Conservation (phyloP, 768 basidiomycete species). For the Suillus cothurnatus region DNA sequence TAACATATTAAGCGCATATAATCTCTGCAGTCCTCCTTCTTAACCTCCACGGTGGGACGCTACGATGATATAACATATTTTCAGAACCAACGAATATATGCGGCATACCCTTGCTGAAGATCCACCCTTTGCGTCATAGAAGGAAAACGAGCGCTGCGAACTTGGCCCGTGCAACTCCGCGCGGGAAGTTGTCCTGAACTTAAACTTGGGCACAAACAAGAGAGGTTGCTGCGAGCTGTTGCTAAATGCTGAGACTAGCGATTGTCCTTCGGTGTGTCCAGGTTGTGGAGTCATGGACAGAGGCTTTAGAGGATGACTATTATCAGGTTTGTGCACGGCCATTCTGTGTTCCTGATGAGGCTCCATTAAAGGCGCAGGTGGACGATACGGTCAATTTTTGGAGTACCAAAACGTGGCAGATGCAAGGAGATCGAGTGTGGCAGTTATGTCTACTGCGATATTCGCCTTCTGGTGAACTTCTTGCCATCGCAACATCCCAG, state of each 20-base stretch:
- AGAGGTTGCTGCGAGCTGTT: conserved; percentile 14
- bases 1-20: conserved; percentile 21
- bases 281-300: conserved; percentile 1
- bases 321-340: not conserved
- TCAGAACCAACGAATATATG: not conserved
- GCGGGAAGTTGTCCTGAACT: conserved; percentile 13
- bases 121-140: conserved; percentile 10
- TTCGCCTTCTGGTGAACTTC: too few relatives aligned
- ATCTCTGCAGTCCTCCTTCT: conserved; percentile 23
- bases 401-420: too few relatives aligned
- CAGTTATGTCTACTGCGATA: too few relatives aligned
- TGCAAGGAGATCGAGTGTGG: too few relatives aligned
- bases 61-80: not conserved
- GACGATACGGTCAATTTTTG: too few relatives aligned
- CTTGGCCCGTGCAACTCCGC: conserved; percentile 16
- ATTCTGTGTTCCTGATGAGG: conserved; percentile 1
- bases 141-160: conserved; percentile 6
- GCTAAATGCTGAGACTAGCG: conserved; percentile 5
- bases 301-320: conserved; percentile 1
- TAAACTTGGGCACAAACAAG: conserved; percentile 14
- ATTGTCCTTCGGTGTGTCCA: not conserved
- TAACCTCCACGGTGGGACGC: not conserved
- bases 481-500: too few relatives aligned
- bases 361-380: conserved; percentile 5
- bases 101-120: conserved; percentile 13